These are phyloP conservation scores for Aureobasidium musti DNA, from an alignment of 2,329 filamentous ascomycete species.

Conservation along the genomic window DNA sequence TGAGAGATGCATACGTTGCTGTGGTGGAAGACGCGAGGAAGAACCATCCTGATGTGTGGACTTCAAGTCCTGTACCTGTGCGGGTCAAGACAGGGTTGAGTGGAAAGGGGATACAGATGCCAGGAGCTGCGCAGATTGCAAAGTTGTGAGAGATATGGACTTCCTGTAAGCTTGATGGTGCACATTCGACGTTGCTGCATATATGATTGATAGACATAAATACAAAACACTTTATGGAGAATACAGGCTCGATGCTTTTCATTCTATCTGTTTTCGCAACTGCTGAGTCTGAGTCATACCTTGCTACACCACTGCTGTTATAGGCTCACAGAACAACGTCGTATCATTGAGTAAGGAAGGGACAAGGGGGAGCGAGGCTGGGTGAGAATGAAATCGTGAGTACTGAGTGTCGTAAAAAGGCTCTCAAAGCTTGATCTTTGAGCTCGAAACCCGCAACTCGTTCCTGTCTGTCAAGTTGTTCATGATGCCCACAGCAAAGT, in stretches of 20 bases:
- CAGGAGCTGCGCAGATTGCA: constrained; percentile 4
- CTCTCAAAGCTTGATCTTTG: not conserved
- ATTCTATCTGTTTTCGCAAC: not conserved
- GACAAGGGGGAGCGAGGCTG: too few relatives aligned
- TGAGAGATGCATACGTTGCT: constrained; percentile 41
- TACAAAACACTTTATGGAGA: not conserved
- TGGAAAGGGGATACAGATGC: constrained; percentile 20
- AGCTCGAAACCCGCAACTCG: not conserved
- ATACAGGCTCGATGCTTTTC: too few relatives aligned
- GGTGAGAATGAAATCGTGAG: too few relatives aligned
- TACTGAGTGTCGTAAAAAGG: too few relatives aligned
- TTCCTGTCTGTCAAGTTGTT: not conserved
- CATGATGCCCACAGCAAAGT: constrained; percentile 13
- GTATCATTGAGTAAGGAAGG: too few relatives aligned
- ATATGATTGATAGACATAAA: constrained; percentile 7
- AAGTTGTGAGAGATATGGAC: not conserved
- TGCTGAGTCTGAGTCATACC: not conserved
- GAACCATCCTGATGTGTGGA: constrained; percentile 45
- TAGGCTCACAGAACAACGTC: too few relatives aligned
- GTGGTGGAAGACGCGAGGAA: constrained; percentile 40
- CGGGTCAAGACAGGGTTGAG: constrained; percentile 4
- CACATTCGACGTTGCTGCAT: not conserved
- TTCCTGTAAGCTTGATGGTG: not conserved
- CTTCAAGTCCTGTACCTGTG: constrained; percentile 17
- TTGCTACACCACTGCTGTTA: not conserved